Percentiles rank a stretch among this genome's conserved stretches.
These are phyloP conservation scores for Monosporascus sp. DNA, from an alignment of 2,329 filamentous ascomycete genomes.

Conservation along the genomic window DNA sequence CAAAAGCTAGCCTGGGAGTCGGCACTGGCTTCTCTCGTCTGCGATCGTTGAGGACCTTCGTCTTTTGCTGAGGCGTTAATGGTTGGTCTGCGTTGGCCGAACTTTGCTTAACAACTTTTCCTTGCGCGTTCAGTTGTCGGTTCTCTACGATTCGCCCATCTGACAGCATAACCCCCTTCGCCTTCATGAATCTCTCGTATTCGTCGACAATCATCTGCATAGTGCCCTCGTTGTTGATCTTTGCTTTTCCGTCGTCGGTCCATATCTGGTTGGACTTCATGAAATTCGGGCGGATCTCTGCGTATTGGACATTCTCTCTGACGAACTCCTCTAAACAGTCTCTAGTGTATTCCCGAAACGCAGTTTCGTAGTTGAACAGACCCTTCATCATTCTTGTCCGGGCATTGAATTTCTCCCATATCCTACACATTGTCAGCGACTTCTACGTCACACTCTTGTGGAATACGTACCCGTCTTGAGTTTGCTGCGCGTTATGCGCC, in stretches of 20 bases:
- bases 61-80: background rate
- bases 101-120: slow-evolving; percentile 3
- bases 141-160: slow-evolving; percentile 15
- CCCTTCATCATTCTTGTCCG: slow-evolving; percentile 58
- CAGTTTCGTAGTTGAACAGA: slow-evolving; percentile 50
- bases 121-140: slow-evolving; percentile 6
- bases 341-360: slow-evolving; percentile 50
- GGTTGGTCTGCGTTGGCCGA: background rate
- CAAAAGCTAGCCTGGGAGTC: slow-evolving; percentile 32
- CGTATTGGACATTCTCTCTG: slow-evolving; percentile 53
- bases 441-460: background rate
- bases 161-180: slow-evolving; percentile 25
- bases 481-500: slow-evolving; percentile 46
- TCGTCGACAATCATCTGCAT: slow-evolving; percentile 47
- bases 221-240: slow-evolving; percentile 42
- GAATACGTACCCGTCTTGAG: slow-evolving; percentile 43
- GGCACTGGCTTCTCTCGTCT: background rate
- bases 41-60: background rate
- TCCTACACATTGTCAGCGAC: slow-evolving; percentile 29
- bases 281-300: slow-evolving; percentile 55
- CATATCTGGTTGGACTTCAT: slow-evolving; percentile 48
- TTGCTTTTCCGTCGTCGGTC: slow-evolving; percentile 38
- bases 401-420: slow-evolving; percentile 57
- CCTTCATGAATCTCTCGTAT: slow-evolving; percentile 35
- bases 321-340: slow-evolving; percentile 50